Conservation (phyloP, 129 eudicot genomes). For the Tagetes patula region DNA sequence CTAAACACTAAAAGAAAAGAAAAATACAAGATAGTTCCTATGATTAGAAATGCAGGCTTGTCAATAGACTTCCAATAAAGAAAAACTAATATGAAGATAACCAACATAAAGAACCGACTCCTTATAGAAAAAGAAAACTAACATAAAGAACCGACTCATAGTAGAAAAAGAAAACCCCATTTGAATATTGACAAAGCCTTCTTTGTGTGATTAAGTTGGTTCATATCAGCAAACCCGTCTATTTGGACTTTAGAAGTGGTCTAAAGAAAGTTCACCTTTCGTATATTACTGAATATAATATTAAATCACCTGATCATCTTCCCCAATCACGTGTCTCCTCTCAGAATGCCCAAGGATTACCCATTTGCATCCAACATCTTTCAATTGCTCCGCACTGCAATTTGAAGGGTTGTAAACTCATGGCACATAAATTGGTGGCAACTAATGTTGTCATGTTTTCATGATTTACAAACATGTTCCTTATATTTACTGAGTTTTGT, state of each 20-base stretch:
- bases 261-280: constrained; percentile 16
- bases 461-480: background rate
- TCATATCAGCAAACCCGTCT: background rate
- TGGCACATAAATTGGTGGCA: constrained; percentile 10
- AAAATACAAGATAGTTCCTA: background rate
- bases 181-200: background rate
- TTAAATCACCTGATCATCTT: constrained; percentile 67
- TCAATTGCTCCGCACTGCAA: constrained; percentile 86
- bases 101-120: background rate
- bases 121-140: background rate
- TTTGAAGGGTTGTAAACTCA: constrained; percentile 12
- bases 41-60: background rate
- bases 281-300: constrained; percentile 1
- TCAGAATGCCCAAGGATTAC: constrained; percentile 98
- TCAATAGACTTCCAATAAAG: background rate
- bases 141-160: background rate
- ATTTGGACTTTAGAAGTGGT: constrained; percentile 2
- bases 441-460: background rate
- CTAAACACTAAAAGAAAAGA: background rate
- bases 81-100: background rate
- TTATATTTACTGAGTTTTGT: background rate
- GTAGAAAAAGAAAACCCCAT: background rate
- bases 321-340: constrained; percentile 83
- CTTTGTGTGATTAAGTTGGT: background rate
- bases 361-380: constrained; percentile 95